A percentile compares a stretch with the other conserved stretches of the same genome.
phyloP scores from a whole-genome alignment of 1,284 basidiomycete species.

The Coniophora puteana region DNA sequence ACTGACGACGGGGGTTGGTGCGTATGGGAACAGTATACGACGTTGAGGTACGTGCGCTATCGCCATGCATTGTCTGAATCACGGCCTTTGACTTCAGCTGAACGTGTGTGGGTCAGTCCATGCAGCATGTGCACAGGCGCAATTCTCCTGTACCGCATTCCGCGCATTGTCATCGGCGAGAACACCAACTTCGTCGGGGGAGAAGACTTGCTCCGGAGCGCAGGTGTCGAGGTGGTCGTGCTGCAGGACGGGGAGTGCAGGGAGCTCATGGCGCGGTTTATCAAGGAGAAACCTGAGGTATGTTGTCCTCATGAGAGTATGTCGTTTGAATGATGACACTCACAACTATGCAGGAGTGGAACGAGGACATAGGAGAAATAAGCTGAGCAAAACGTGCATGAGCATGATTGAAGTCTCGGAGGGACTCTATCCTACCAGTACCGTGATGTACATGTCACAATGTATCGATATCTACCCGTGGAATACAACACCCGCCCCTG shows the following conservation, averaged over 20 bases:
- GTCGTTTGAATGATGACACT: conserved; percentile 5
- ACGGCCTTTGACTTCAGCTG: background rate
- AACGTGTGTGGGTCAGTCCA: conserved; percentile 35
- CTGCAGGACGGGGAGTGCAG: conserved; percentile 43
- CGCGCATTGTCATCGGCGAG: conserved; percentile 59
- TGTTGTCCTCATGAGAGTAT: background rate
- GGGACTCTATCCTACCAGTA: conserved; percentile 5
- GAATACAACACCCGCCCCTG: background rate
- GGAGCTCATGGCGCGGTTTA: conserved; percentile 44
- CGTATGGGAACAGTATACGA: conserved; percentile 35
- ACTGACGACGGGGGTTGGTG: conserved; percentile 2
- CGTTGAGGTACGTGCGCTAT: conserved; percentile 39
- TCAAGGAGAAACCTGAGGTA: conserved; percentile 48
- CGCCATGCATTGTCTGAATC: background rate
- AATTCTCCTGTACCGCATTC: conserved; percentile 55
- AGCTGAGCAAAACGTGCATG: conserved; percentile 1
- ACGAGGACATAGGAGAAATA: conserved; percentile 53
- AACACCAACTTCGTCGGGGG: conserved; percentile 46
- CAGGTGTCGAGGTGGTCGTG: conserved; percentile 52
- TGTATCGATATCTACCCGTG: background rate
- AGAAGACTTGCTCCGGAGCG: conserved; percentile 43
- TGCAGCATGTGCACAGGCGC: conserved; percentile 64
- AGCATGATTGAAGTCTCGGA: background rate
- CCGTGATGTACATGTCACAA: conserved; percentile 2
- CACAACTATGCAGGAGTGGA: conserved; percentile 41